A percentile compares a stretch with the other conserved stretches of the same genome.
Conservation (phyloP, 345 rosid species). For the Citrus maxima region DNA sequence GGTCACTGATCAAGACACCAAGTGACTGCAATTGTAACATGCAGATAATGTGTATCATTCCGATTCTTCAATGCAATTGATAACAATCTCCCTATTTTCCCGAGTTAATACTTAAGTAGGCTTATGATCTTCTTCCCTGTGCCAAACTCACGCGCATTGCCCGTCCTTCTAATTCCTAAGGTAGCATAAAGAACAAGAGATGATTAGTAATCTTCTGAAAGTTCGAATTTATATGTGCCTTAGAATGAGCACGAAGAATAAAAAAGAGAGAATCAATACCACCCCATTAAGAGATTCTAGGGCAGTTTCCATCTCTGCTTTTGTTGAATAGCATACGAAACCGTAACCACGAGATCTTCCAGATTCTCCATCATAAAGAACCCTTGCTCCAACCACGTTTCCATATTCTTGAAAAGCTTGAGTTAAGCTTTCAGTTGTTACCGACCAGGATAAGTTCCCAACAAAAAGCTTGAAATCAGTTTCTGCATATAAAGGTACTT, state of each 20-base stretch:
- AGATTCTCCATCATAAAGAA: conserved; percentile 78
- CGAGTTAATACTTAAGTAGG: not conserved
- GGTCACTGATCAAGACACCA: not conserved
- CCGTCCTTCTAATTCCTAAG: conserved; percentile 73
- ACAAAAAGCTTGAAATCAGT: conserved; percentile 78
- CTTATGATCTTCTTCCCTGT: conserved; percentile 52
- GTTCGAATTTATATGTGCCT: too few relatives aligned
- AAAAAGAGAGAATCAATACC: conserved; percentile 26
- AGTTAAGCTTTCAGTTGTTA: conserved; percentile 63
- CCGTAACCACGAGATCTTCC: conserved; percentile 87
- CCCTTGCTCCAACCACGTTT: conserved; percentile 78
- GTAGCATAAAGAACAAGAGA: conserved; percentile 1
- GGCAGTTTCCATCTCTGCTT: conserved; percentile 76
- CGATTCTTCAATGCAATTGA: not conserved
- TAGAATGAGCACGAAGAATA: not conserved
- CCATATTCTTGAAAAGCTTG: conserved; percentile 74
- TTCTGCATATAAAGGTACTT: conserved; percentile 72
- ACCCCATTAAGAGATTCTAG: conserved; percentile 63
- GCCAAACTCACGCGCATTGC: conserved; percentile 74
- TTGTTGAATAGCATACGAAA: conserved; percentile 63
- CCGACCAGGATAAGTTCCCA: conserved; percentile 89
- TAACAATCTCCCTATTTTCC: not conserved
- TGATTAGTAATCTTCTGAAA: not conserved
- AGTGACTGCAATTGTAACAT: not conserved
- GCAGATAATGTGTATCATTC: not conserved